Conservation (phyloP, 169 alveolate species). For the Cryptosporidium canis region DNA sequence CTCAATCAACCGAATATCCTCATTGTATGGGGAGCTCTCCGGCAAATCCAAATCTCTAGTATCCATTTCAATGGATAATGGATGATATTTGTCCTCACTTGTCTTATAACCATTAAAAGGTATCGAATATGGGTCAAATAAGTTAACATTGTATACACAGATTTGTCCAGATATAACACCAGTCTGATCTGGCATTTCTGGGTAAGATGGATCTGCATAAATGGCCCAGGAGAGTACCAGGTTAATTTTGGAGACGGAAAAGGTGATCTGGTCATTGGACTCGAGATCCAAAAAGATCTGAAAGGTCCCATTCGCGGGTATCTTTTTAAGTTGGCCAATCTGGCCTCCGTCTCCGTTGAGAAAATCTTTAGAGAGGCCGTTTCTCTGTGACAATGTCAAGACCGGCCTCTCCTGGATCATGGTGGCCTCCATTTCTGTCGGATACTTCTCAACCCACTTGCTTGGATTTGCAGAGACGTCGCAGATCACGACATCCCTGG, state of each 20-base stretch:
- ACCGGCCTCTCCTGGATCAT: background rate
- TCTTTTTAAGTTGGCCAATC: background rate
- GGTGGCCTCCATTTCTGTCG: background rate
- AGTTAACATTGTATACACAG: background rate
- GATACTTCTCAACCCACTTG: slow-evolving; percentile 32
- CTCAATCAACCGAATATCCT: background rate
- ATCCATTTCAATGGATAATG: slow-evolving; percentile 3
- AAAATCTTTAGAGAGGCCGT: background rate
- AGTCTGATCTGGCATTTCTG: background rate
- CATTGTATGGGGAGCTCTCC: background rate
- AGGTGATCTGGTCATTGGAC: background rate
- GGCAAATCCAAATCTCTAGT: background rate
- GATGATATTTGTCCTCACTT: slow-evolving; percentile 5
- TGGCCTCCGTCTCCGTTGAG: background rate
- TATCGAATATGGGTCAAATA: slow-evolving; percentile 29
- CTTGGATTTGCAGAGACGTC: slow-evolving; percentile 46
- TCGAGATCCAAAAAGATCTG: slow-evolving; percentile 21
- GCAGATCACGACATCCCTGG: background rate
- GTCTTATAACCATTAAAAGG: background rate
- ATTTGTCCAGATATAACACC: background rate
- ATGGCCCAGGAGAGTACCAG: slow-evolving; percentile 13
- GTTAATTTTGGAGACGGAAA: slow-evolving; percentile 13
- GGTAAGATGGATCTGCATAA: background rate
- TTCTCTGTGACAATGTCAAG: background rate
- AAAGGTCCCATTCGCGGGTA: slow-evolving; percentile 8